A percentile compares a stretch with the other conserved stretches of the same genome.
Evolutionary conservation across 2,329 filamentous ascomycete genomes (phyloP).

Genomic region (Aspergillus caelatus): DNA sequence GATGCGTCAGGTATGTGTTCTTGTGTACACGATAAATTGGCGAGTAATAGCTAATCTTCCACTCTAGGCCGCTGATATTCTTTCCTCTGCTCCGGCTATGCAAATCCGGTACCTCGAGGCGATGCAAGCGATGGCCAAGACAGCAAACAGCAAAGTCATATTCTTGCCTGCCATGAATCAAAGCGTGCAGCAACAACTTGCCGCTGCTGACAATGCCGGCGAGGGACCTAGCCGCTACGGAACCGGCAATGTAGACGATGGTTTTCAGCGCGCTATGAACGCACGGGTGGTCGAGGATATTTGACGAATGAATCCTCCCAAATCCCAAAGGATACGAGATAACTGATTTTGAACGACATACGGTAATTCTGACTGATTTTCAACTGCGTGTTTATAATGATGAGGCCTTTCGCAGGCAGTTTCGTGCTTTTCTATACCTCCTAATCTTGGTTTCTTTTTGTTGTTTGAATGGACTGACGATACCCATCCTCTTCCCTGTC

Average conservation of each 20-base stretch:
- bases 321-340: conserved; percentile 1
- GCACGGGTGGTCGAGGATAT: conserved; percentile 84
- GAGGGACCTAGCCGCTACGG: conserved; percentile 59
- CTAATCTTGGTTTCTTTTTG: conserved; percentile 16
- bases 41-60: conserved; percentile 11
- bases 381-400: neutral
- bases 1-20: conserved; percentile 60
- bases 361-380: conserved; percentile 13
- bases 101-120: conserved; percentile 97
- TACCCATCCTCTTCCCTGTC: conserved; percentile 36
- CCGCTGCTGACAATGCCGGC: conserved; percentile 53
- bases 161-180: conserved; percentile 72
- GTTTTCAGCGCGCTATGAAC: conserved; percentile 81
- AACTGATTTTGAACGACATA: conserved; percentile 18
- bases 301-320: conserved; percentile 47
- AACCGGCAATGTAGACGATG: conserved; percentile 54
- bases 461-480: conserved; percentile 29
- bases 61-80: conserved; percentile 76
- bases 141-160: conserved; percentile 83
- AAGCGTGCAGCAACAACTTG: conserved; percentile 56
- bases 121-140: conserved; percentile 98
- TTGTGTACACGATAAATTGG: neutral
- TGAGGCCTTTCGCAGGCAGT: neutral
- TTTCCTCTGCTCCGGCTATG: conserved; percentile 92
- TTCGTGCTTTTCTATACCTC: neutral